Conservation (phyloP, 345 rosid species). For the Syzygium jambos region DNA sequence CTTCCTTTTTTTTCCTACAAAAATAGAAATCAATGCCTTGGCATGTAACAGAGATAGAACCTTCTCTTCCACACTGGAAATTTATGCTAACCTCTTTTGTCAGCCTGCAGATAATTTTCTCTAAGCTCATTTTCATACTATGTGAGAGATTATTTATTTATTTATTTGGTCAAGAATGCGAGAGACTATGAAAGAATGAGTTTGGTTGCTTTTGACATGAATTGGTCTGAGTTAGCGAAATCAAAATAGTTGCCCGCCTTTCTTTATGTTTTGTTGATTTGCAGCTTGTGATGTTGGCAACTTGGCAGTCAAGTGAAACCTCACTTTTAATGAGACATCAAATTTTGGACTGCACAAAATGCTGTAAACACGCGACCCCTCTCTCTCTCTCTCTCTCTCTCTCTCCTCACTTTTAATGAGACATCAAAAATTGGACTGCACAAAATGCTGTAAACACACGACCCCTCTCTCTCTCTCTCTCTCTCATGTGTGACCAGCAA, state of each 20-base stretch:
- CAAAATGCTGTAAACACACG: not conserved
- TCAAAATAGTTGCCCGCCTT: not conserved
- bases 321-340: not conserved
- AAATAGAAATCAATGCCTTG: not conserved
- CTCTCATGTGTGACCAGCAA: not conserved
- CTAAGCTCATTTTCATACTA: not conserved
- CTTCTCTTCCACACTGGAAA: not conserved
- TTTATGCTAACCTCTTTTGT: not conserved
- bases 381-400: not conserved
- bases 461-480: not conserved
- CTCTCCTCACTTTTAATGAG: not conserved
- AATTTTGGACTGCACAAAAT: not conserved
- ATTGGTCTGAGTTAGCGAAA: not conserved
- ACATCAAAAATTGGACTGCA: not conserved
- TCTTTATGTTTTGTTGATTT: not conserved
- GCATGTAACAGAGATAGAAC: not conserved
- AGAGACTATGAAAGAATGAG: not conserved
- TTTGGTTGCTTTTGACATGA: not conserved
- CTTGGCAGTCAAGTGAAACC: not conserved
- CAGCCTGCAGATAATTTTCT: not conserved
- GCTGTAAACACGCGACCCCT: not conserved
- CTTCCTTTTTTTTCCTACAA: not conserved
- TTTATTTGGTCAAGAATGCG: not conserved
- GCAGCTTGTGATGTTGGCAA: not conserved
- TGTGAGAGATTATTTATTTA: not conserved